These are phyloP conservation scores for Onygena corvina DNA, from an alignment of 2,329 filamentous ascomycete genomes.

Conservation along the genomic window DNA sequence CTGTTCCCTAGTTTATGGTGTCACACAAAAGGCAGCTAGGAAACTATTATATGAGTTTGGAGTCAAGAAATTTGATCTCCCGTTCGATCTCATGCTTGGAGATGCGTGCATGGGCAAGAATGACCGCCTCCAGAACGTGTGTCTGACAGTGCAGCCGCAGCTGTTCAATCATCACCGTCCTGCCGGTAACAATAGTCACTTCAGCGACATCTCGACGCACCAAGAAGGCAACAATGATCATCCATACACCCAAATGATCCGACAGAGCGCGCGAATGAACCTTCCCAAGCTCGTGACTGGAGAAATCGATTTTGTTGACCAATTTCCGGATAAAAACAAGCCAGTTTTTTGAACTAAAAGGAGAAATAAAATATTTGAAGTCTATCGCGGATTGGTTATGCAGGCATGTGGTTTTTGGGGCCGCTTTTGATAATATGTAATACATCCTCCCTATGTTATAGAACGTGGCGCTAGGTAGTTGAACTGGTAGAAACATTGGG, in stretches of 20 bases:
- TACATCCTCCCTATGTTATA: no score
- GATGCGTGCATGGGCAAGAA: constrained; percentile 23
- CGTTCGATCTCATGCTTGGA: constrained; percentile 27
- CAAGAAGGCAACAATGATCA: constrained; percentile 9
- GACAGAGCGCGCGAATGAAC: constrained; percentile 10
- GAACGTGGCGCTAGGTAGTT: no score
- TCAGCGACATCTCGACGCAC: constrained; percentile 15
- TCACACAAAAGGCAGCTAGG: constrained; percentile 36
- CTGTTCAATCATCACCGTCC: constrained; percentile 17
- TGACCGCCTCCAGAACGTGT: constrained; percentile 16
- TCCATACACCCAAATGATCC: constrained; percentile 13
- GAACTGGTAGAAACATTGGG: no score
- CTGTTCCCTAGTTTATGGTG: constrained; percentile 37
- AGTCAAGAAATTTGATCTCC: constrained; percentile 29
- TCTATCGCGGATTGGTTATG: no score
- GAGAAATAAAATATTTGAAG: no score
- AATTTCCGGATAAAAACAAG: neutral
- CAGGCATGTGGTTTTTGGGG: no score
- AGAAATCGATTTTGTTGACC: neutral
- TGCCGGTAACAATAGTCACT: constrained; percentile 10
- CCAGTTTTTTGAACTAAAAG: no score
- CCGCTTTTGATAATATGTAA: no score
- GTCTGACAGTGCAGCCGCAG: constrained; percentile 16
- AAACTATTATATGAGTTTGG: constrained; percentile 36
- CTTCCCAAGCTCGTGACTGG: neutral